phyloP scores from a whole-genome alignment of 768 basidiomycete species.

The Infundibulicybe gibba region DNA sequence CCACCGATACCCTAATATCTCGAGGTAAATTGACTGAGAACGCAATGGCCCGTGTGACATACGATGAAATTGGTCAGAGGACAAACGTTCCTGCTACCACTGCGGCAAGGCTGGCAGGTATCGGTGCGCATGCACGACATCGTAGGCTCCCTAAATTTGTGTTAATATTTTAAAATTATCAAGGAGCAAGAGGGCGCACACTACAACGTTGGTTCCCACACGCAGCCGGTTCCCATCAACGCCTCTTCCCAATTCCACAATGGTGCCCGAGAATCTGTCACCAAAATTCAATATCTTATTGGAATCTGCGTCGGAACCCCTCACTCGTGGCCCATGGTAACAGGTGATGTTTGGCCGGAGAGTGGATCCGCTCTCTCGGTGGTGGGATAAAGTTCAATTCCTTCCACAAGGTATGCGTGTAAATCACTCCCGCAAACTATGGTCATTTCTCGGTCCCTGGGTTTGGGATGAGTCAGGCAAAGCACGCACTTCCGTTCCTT shows the following conservation, averaged over 20 bases:
- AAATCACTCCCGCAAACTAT: conserved; percentile 42
- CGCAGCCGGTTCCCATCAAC: conserved; percentile 23
- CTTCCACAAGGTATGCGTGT: conserved; percentile 29
- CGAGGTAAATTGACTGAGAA: not conserved
- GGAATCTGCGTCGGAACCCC: not conserved
- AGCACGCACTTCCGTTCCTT: conserved; percentile 20
- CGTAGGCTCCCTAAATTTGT: conserved; percentile 29
- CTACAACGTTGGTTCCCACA: conserved; percentile 25
- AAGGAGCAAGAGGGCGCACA: conserved; percentile 9
- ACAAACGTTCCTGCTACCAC: conserved; percentile 26
- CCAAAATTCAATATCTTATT: not conserved
- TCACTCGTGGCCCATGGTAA: conserved; percentile 42
- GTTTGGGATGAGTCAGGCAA: not conserved
- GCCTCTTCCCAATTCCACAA: conserved; percentile 23
- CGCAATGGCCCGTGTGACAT: conserved; percentile 7
- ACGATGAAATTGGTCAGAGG: conserved; percentile 27
- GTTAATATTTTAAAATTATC: not conserved
- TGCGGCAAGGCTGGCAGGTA: conserved; percentile 25
- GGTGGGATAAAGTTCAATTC: conserved; percentile 21
- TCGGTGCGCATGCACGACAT: conserved; percentile 26
- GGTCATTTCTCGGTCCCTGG: not conserved
- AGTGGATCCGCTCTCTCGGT: conserved; percentile 25
- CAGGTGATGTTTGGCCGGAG: conserved; percentile 33
- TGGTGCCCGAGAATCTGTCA: conserved; percentile 25
- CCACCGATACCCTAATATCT: conserved; percentile 27